phyloP scores from a whole-genome alignment of 768 basidiomycete species.

The Galerina sulciceps region DNA sequence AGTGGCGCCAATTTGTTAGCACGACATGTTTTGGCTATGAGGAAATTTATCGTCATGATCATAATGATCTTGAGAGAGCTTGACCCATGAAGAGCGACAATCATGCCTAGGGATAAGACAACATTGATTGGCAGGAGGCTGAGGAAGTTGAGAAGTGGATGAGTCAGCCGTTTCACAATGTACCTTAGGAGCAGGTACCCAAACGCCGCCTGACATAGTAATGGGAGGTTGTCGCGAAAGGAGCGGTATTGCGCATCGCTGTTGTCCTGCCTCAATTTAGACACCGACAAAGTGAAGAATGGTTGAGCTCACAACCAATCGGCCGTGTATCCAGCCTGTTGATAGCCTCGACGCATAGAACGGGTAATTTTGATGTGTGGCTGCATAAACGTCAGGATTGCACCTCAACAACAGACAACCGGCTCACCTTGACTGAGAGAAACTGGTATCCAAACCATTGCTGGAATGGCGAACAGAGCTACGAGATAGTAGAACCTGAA shows the following conservation, averaged over 20 bases:
- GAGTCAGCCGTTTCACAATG: conserved; percentile 42
- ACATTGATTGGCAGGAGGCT: conserved; percentile 61
- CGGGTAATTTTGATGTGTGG: conserved; percentile 74
- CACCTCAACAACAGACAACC: background rate
- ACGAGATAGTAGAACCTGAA: conserved; percentile 77
- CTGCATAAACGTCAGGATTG: conserved; percentile 36
- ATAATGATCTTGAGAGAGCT: conserved; percentile 76
- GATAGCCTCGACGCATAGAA: conserved; percentile 62
- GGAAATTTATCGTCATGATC: conserved; percentile 75
- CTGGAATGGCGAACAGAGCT: conserved; percentile 62
- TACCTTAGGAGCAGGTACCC: conserved; percentile 63
- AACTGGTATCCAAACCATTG: conserved; percentile 80
- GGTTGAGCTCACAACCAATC: conserved; percentile 65
- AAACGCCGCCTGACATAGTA: conserved; percentile 51
- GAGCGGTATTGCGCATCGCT: conserved; percentile 90
- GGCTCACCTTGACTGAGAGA: conserved; percentile 76
- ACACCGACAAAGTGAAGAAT: background rate
- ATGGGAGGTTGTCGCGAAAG: conserved; percentile 80
- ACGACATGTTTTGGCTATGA: conserved; percentile 51
- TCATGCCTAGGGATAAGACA: conserved; percentile 63
- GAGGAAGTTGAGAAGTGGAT: conserved; percentile 26
- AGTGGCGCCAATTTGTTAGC: conserved; percentile 51
- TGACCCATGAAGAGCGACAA: conserved; percentile 80
- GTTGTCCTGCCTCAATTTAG: conserved; percentile 67
- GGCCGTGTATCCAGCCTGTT: conserved; percentile 82